Evolutionary conservation across 176 grass and related monocot species (phyloP).

Genomic region (Avena atlantica): DNA sequence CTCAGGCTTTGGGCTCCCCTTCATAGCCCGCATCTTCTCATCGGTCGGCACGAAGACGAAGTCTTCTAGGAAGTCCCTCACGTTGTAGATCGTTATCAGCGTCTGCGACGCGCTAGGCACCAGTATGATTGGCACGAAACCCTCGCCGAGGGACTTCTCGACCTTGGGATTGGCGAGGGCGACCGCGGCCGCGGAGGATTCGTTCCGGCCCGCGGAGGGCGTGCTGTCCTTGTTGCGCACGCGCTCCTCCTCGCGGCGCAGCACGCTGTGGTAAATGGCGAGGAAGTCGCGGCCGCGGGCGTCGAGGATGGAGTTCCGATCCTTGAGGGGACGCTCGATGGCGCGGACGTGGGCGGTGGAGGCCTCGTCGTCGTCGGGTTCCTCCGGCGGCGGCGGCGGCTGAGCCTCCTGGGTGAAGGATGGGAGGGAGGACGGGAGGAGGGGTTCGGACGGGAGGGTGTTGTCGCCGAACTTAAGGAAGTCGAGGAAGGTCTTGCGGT

Average conservation of each 20-base stretch:
- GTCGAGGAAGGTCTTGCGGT: conserved; percentile 91
- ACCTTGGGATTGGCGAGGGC: conserved; percentile 52
- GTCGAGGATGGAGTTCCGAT: conserved; percentile 75
- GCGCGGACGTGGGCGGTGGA: conserved; percentile 44
- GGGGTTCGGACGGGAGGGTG: conserved; percentile 58
- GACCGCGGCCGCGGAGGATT: conserved; percentile 33
- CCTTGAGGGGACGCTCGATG: conserved; percentile 79
- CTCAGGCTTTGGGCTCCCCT: conserved; percentile 74
- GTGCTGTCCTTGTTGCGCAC: conserved; percentile 70
- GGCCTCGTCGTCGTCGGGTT: conserved; percentile 30
- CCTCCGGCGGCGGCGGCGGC: conserved; percentile 55
- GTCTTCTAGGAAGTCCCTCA: conserved; percentile 91
- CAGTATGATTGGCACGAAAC: conserved; percentile 87
- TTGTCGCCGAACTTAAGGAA: conserved; percentile 69
- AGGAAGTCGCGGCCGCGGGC: conserved; percentile 87
- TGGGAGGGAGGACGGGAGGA: conserved; percentile 54
- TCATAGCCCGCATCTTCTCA: conserved; percentile 80
- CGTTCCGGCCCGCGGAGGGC: conserved; percentile 49
- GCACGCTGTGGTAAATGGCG: conserved; percentile 51
- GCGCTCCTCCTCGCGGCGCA: conserved; percentile 75
- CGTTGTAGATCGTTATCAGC: conserved; percentile 93
- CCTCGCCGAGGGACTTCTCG: conserved; percentile 60
- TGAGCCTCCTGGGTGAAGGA: conserved; percentile 33
- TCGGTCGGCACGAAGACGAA: conserved; percentile 84
- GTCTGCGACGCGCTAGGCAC: conserved; percentile 97